Conservation (phyloP, 208 protist genomes). For the Trypanosomatidae sp. region DNA sequence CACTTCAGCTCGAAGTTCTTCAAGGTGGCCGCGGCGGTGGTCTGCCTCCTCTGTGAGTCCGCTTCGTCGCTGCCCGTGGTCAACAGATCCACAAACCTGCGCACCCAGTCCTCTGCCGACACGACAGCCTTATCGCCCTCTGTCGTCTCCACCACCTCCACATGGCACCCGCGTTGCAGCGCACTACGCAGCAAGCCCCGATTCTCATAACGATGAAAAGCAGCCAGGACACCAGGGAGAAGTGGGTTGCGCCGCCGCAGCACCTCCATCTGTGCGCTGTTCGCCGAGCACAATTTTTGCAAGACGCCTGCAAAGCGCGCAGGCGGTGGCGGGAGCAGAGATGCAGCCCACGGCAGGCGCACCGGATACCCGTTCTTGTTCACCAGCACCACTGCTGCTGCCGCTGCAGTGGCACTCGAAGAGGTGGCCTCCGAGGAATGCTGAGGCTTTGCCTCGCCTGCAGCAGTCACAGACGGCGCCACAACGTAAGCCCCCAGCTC, state of each 20-base stretch:
- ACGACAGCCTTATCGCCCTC: slow-evolving; percentile 2
- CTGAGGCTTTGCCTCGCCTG: not conserved
- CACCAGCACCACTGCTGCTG: slow-evolving; percentile 5
- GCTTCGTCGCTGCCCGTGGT: not conserved
- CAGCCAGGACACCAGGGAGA: slow-evolving; percentile 44
- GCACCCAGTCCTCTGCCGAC: slow-evolving; percentile 12
- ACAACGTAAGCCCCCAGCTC: slow-evolving; percentile 11
- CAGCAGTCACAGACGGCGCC: not conserved
- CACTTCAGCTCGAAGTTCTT: slow-evolving; percentile 53
- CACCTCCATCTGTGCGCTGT: slow-evolving; percentile 21
- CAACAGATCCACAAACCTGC: slow-evolving; percentile 4
- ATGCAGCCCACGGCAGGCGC: not conserved
- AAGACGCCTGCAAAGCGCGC: slow-evolving; percentile 22
- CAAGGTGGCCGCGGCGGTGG: slow-evolving; percentile 16
- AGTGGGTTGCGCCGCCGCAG: slow-evolving; percentile 42
- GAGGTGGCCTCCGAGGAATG: not conserved
- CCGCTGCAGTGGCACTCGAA: not conserved
- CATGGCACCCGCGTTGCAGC: slow-evolving; percentile 47
- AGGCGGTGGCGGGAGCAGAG: slow-evolving; percentile 21
- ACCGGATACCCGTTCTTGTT: slow-evolving; percentile 27
- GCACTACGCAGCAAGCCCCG: slow-evolving; percentile 59
- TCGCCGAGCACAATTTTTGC: slow-evolving; percentile 5
- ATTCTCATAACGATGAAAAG: slow-evolving; percentile 62
- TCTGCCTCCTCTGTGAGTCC: not conserved
- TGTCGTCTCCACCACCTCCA: slow-evolving; percentile 29